Evolutionary conservation across 2,329 filamentous ascomycete species (phyloP), one percentile per base, ranked within the genome.

Genomic region (Furcasterigmium sp.): DNA sequence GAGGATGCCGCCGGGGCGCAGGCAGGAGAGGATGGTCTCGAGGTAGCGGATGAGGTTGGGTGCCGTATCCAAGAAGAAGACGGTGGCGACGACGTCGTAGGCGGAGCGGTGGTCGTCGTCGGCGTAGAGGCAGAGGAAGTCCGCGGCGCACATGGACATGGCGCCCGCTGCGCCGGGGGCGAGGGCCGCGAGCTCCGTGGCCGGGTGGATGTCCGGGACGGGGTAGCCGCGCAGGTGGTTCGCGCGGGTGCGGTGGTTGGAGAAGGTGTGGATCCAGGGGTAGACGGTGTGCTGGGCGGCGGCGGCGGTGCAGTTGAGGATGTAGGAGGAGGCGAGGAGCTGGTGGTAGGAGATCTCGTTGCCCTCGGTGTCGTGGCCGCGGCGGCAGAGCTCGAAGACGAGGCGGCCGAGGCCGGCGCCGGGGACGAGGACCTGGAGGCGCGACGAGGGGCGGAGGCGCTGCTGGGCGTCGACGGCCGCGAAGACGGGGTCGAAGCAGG

Each of bases 311-410:
- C 73, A 75, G 61, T 91, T 91, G 38, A 91, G 76, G 14, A 91
- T 77, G 58, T 87, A 84, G 0, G 78, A 80, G 6, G 87, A 94
- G 2, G 89, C 89, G 45, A 97, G 73, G n/a, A 98, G 78, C 61
- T 95, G 89, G 62, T 98, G 93, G 58, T 95, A 97, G 3, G 91
- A 96, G 48, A 97, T 95, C 65, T 98, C 87, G 58, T 96, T 97
- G 21, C 91, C 91, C 62, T 96, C 90, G 1, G 82, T 78, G 10
- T 77, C 68, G 61, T 82, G 94, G 10, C 93, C 91, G 1, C 69
- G 71, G 21, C 69, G 69, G 58, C 84, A 89, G 13, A 97, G 72
- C 36, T 98, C 93, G 56, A 94, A 95, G 1, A 97, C 87, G 3
- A 97, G 70, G 13, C 93, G 78, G 3, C 89, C 93, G 3, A 98